Conservation (phyloP, 208 protist genomes). For the Leishmania tarentolae region DNA sequence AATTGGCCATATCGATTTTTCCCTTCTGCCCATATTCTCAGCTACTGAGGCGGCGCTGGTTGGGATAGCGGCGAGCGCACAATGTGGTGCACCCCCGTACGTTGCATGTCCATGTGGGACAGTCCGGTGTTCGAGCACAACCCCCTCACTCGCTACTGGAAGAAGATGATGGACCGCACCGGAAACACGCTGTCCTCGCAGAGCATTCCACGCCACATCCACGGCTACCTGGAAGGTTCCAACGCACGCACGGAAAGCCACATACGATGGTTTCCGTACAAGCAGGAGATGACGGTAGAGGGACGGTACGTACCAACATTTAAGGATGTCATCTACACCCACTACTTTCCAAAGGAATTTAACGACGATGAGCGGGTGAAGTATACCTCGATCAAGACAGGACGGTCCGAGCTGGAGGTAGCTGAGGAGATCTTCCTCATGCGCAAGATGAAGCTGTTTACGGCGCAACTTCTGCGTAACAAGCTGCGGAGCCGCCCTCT, state of each 20-base stretch:
- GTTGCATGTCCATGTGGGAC: conserved; percentile 81
- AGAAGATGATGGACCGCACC: conserved; percentile 79
- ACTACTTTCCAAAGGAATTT: conserved; percentile 85
- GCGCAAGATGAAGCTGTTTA: conserved; percentile 87
- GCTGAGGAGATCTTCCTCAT: conserved; percentile 90
- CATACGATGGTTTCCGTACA: conserved; percentile 89
- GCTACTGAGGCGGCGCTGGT: neutral
- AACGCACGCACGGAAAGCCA: conserved; percentile 70
- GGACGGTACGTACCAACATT: conserved; percentile 79
- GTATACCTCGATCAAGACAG: conserved; percentile 81
- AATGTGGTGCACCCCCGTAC: conserved; percentile 29
- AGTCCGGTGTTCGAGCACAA: conserved; percentile 82
- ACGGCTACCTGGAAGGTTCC: conserved; percentile 80
- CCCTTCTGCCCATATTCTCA: neutral
- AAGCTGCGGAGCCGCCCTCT: conserved; percentile 73
- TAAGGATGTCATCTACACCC: conserved; percentile 70
- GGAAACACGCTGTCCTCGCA: conserved; percentile 78
- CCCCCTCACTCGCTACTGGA: conserved; percentile 79
- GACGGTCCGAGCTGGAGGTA: conserved; percentile 72
- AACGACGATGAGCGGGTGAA: conserved; percentile 85
- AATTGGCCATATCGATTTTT: neutral
- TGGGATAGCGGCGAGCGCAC: neutral
- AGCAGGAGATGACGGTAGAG: conserved; percentile 85
- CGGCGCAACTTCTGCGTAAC: conserved; percentile 78
- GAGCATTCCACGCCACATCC: conserved; percentile 87